Base-by-base conservation (phyloP, 1,284 basidiomycete genomes). In the Ceraceosorus guamensis region DNA sequence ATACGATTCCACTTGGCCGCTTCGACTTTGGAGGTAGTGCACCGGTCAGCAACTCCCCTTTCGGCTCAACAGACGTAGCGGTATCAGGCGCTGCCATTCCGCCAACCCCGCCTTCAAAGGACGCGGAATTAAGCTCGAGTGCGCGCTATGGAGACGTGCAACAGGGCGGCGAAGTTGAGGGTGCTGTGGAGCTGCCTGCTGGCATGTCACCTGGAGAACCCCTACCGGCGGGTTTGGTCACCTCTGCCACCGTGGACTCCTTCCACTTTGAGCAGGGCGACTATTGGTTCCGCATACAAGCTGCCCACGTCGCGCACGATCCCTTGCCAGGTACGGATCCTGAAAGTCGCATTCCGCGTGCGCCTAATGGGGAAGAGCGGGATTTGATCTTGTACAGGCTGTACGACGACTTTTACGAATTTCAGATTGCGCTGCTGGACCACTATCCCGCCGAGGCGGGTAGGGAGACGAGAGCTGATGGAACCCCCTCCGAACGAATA, bases 391-490 rank as follows among this genome's bases (percentile, higher is more conserved):
- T 98, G 44, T 97, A 95, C 79, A 85, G 95, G 51, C 85, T 90
- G 14, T 99, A 99, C 80, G 89, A 95, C 72, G 92, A 99, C 77
- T 99, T 99, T 78, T 95, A 93, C 79, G 90, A 93, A 70, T 97
- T 97, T 77, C 95, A 99, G 73, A 87, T 95, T 54, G 81, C 83
- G 7, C 82, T 99, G 39, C 83, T 96, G 59, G 84, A 91, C 52
- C 81, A 83, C 0, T 95, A 93, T 77, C 91, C 91, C 4, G 81
- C 83, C 52, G 92, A 97, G 78, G 92, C 90, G 14, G 92, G 92
- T 6, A 82, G 87, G 6, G 47, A 61, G 50, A 55, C 6, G 60
- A 65, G 44, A 57, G 70, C 75, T 0, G 77, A 78, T 16, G 78
- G 78, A 34, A 70, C 76, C 35, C 69, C 76, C 34, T 78, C 78